Evolutionary conservation across 2,329 filamentous ascomycete genomes (phyloP), one percentile per base, ranked within the genome.

Genomic region (Aspergillus sp.): DNA sequence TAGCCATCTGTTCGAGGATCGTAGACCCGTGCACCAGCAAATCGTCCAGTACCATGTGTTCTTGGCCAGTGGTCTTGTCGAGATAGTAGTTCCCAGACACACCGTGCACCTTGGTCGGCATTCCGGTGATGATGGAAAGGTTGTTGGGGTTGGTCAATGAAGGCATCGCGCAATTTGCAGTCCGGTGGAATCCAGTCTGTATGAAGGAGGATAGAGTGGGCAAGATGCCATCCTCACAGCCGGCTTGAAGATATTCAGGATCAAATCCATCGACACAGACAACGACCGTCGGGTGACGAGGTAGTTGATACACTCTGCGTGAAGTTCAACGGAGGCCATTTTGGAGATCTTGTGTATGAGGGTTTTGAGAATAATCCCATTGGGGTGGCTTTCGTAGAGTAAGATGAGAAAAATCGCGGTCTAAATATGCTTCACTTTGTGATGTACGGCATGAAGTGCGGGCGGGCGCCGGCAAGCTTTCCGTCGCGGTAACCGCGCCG

Each of bases 91-190:
- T 77, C 0, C 73, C 74, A 2, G 72, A 63, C 44, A 76, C 74
- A 20, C 75, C 75, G 45, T 77, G 74, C 8, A 69, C 60, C 3
- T 65, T 53, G 1, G 74, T 65, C 2, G 74, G 72, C 9, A 62
- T 65, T 4, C 74, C 73, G 1, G 74, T 76, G 58, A 77, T 74
- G 50, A 76, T 76, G 47, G 71, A 75, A 3, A 75, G 65, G 49
- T 76, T 76, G 62, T 76, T 76, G 3, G 74, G 71, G 50, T 76
- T 76, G 10, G 74, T 76, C 51, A 76, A 71, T 1, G 74, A 73
- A 0, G 74, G 74, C 73, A 77, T 76, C 30, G 67, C 65, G 42
- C 65, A 67, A 36, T 71, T 65, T 1, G 73, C 74, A 0, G 68
- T 71, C 1, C 60, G 59, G 47, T 73, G 68, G 57, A 77, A 76